Conservation (phyloP, 176 grass and related monocot species). For the Carex scoparia region DNA sequence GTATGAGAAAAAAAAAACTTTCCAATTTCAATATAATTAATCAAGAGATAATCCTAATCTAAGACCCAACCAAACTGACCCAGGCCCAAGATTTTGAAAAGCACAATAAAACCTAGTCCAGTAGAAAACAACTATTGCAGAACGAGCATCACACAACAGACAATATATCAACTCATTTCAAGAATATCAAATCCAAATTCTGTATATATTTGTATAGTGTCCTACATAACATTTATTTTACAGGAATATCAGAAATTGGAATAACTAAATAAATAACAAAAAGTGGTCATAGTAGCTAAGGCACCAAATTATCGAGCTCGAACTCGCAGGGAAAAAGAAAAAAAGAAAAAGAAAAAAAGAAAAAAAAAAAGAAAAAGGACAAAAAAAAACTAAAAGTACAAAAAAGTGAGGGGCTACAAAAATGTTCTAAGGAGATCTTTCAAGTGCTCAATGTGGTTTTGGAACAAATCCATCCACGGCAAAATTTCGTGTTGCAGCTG, state of each 20-base stretch:
- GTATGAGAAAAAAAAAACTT: not conserved
- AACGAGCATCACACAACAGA: not conserved
- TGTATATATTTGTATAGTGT: constrained; percentile 7
- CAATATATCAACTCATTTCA: not conserved
- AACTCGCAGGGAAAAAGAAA: not conserved
- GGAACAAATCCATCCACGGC: constrained; percentile 78
- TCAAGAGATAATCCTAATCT: not conserved
- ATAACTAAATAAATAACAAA: not conserved
- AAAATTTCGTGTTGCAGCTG: constrained; percentile 76
- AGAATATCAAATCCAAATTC: not conserved
- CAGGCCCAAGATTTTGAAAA: constrained; percentile 2
- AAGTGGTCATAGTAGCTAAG: not conserved
- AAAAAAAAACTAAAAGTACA: not conserved
- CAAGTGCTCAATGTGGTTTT: constrained; percentile 55
- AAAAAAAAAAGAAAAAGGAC: too few species aligned
- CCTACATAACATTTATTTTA: constrained; percentile 14
- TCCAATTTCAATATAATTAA: not conserved
- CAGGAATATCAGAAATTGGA: not conserved
- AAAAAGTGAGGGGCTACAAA: constrained; percentile 8
- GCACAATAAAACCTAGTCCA: not conserved
- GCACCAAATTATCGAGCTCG: not conserved
- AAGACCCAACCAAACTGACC: not conserved
- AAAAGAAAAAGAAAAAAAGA: not conserved
- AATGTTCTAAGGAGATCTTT: not conserved
- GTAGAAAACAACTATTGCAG: not conserved